A percentile compares a stretch with the other conserved stretches of the same genome.
These are phyloP conservation scores for Pseudozyma pruni DNA, from an alignment of 1,284 basidiomycete species.

Conservation along the genomic window DNA sequence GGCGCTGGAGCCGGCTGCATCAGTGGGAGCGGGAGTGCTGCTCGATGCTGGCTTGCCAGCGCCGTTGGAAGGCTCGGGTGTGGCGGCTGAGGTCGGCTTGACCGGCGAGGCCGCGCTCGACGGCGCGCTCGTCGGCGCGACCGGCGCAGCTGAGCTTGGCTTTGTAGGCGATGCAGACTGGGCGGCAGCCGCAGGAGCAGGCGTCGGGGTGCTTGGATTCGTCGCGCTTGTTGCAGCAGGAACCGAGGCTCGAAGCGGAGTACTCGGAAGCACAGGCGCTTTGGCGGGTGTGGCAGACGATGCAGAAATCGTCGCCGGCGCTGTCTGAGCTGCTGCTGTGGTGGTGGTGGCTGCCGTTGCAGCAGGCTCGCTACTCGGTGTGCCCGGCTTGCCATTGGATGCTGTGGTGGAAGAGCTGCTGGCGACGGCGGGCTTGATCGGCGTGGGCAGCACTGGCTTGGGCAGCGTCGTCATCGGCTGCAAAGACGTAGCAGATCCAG, in stretches of 20 bases:
- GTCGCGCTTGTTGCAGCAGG: background rate
- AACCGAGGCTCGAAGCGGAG: slow-evolving; percentile 24
- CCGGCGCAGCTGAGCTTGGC: slow-evolving; percentile 1
- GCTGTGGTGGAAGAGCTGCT: slow-evolving; percentile 14
- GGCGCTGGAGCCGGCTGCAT: slow-evolving; percentile 9
- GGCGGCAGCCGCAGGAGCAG: slow-evolving; percentile 1
- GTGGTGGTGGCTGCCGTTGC: background rate
- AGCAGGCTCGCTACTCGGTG: background rate
- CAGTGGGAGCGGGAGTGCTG: background rate
- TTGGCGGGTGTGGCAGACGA: slow-evolving; percentile 8
- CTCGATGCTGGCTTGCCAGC: slow-evolving; percentile 10
- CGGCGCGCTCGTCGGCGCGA: slow-evolving; percentile 1
- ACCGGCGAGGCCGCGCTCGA: slow-evolving; percentile 11
- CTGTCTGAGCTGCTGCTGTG: background rate
- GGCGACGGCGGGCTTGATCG: slow-evolving; percentile 28
- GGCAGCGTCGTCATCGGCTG: slow-evolving; percentile 31
- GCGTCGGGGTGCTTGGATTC: slow-evolving; percentile 9
- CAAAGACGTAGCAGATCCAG: slow-evolving; percentile 20
- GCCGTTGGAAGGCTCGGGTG: slow-evolving; percentile 1
- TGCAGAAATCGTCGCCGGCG: slow-evolving; percentile 1
- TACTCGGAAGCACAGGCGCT: slow-evolving; percentile 24
- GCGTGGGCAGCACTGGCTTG: slow-evolving; percentile 35
- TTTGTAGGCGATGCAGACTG: slow-evolving; percentile 15
- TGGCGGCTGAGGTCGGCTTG: slow-evolving; percentile 10
- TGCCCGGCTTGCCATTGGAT: slow-evolving; percentile 1